phyloP scores from a whole-genome alignment of 371 early-diverging fungal genomes.

The Lichtheimia ornata region DNA sequence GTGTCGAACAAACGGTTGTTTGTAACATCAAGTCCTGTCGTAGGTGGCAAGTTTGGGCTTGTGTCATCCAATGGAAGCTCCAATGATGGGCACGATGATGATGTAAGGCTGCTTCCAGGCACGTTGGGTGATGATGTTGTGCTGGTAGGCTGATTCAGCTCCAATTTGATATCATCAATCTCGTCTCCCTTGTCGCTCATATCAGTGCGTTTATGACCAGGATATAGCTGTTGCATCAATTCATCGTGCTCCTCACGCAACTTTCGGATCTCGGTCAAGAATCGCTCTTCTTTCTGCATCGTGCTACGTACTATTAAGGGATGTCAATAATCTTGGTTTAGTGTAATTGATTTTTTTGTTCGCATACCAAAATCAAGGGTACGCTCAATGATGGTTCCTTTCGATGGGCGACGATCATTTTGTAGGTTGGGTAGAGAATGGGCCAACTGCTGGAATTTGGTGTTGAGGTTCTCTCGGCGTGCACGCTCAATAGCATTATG shows the following conservation, averaged over 20 bases:
- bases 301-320: constrained; percentile 30
- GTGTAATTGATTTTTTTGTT: no score
- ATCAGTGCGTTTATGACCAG: constrained; percentile 6
- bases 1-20: neutral
- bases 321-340: neutral
- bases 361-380: constrained; percentile 56
- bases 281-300: constrained; percentile 39
- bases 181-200: neutral
- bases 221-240: constrained; percentile 26
- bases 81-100: constrained; percentile 11
- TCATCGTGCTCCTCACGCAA: constrained; percentile 32
- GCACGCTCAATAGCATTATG: constrained; percentile 81
- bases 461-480: constrained; percentile 72
- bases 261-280: constrained; percentile 29
- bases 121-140: constrained; percentile 1
- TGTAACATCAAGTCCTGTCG: constrained; percentile 1
- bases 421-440: constrained; percentile 67
- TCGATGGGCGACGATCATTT: constrained; percentile 72
- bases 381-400: constrained; percentile 72
- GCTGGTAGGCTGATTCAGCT: constrained; percentile 1
- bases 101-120: constrained; percentile 6
- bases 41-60: constrained; percentile 1
- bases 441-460: constrained; percentile 73
- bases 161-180: neutral
- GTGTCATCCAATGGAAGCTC: neutral